Conservation (phyloP, 306 rosid species). For the Cicer judaicum region DNA sequence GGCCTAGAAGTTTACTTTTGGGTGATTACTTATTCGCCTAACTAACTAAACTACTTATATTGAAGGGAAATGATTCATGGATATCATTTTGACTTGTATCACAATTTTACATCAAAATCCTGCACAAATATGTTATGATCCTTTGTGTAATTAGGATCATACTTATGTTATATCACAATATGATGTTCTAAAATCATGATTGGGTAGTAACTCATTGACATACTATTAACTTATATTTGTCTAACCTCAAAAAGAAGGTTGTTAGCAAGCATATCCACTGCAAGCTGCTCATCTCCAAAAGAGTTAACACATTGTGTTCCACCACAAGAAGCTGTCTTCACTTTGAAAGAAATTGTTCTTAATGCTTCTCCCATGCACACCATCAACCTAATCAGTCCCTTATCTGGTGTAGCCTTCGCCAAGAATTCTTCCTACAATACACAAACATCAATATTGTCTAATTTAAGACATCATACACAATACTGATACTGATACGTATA, state of each 20-base stretch:
- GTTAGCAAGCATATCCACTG: slow-evolving; percentile 93
- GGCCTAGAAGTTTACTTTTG: too few species aligned
- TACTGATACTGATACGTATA: too few species aligned
- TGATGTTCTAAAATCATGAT: background rate
- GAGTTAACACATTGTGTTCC: slow-evolving; percentile 98
- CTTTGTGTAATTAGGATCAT: too few species aligned
- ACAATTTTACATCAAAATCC: slow-evolving; percentile 17
- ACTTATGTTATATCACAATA: background rate
- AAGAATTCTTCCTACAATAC: slow-evolving; percentile 83
- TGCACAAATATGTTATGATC: background rate
- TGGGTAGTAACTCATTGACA: slow-evolving; percentile 20
- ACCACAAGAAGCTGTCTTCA: slow-evolving; percentile 96
- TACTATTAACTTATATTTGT: background rate
- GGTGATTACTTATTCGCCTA: too few species aligned
- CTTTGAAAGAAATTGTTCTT: slow-evolving; percentile 93
- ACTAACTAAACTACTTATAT: too few species aligned
- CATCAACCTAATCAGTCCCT: slow-evolving; percentile 82
- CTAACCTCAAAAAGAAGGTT: slow-evolving; percentile 90
- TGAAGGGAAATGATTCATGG: background rate
- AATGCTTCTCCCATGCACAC: slow-evolving; percentile 92
- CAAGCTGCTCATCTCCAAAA: slow-evolving; percentile 98
- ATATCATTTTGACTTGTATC: background rate
- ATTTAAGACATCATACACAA: too few species aligned
- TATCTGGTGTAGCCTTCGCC: slow-evolving; percentile 83
- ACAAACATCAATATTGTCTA: background rate